A percentile compares a stretch with the other conserved stretches of the same genome.
phyloP scores from a whole-genome alignment of 306 rosid genomes.

The Medicago arabica region DNA sequence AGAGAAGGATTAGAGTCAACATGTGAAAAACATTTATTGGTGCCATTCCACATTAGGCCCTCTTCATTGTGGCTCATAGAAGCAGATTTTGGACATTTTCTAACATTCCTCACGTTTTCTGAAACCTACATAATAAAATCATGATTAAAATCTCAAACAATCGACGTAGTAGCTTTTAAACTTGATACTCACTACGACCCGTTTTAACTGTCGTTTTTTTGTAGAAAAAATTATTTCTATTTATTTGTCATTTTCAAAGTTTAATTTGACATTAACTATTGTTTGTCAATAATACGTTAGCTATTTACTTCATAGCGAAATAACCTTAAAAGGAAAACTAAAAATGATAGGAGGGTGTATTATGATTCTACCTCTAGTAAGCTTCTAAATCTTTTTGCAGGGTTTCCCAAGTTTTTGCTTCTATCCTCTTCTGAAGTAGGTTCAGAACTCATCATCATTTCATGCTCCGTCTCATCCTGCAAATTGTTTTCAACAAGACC shows the following conservation, averaged over 20 bases:
- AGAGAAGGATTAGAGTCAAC: slow-evolving; percentile 55
- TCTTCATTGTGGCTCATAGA: slow-evolving; percentile 48
- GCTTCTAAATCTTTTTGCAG: slow-evolving; percentile 57
- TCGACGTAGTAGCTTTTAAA: too few species aligned
- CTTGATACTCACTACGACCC: too few species aligned
- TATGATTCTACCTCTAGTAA: slow-evolving; percentile 58
- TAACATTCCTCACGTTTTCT: slow-evolving; percentile 45
- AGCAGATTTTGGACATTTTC: slow-evolving; percentile 47
- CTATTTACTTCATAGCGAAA: too few species aligned
- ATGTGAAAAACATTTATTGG: slow-evolving; percentile 52
- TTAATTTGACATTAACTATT: too few species aligned
- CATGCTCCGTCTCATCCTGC: slow-evolving; percentile 8
- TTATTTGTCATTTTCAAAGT: too few species aligned
- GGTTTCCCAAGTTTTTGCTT: slow-evolving; percentile 34
- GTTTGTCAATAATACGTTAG: too few species aligned
- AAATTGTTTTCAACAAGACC: slow-evolving; percentile 39
- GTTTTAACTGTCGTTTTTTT: too few species aligned
- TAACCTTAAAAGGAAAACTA: too few species aligned
- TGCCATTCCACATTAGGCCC: slow-evolving; percentile 35
- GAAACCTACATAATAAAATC: slow-evolving; percentile 45
- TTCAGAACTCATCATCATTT: slow-evolving; percentile 26
- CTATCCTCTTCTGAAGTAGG: slow-evolving; percentile 25
- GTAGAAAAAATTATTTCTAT: too few species aligned
- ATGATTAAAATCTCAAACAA: slow-evolving; percentile 16
- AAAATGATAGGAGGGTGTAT: too few species aligned